A percentile compares a stretch with the other conserved stretches of the same genome.
phyloP scores from a whole-genome alignment of 2,329 filamentous ascomycete genomes.

The Microcera coccophila region DNA sequence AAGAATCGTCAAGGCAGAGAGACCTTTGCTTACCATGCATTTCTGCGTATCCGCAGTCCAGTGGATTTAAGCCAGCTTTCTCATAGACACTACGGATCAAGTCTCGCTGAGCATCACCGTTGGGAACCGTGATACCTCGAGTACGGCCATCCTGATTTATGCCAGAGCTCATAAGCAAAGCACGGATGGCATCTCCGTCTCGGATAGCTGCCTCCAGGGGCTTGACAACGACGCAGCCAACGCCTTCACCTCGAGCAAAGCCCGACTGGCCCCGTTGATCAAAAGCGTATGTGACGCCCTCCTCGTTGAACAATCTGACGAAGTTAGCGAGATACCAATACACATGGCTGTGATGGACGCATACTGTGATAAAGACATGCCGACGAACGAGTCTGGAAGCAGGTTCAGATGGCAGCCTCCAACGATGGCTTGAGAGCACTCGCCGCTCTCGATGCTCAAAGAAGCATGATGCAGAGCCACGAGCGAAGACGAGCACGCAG shows the following conservation, averaged over 20 bases:
- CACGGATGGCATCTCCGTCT: conserved; percentile 37
- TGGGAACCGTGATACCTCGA: conserved; percentile 33
- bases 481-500: conserved; percentile 34
- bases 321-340: conserved; percentile 40
- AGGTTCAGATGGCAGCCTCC: conserved; percentile 26
- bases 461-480: conserved; percentile 32
- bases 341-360: not conserved
- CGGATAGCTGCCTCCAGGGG: conserved; percentile 43
- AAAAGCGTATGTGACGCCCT: conserved; percentile 30
- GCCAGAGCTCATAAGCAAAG: conserved; percentile 28
- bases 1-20: too few species aligned
- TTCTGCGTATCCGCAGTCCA: conserved; percentile 29
- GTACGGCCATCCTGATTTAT: conserved; percentile 40
- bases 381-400: conserved; percentile 20
- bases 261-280: conserved; percentile 30
- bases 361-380: conserved; percentile 31
- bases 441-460: conserved; percentile 27
- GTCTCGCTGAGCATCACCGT: conserved; percentile 10
- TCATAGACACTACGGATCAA: conserved; percentile 30
- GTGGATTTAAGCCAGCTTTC: conserved; percentile 23
- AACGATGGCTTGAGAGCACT: conserved; percentile 38
- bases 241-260: conserved; percentile 28
- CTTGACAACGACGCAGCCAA: conserved; percentile 46
- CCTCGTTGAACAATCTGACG: conserved; percentile 23
- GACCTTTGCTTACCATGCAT: too few species aligned